Base-by-base conservation (phyloP, 805 yeast genomes). In the Lipomyces orientalis region DNA sequence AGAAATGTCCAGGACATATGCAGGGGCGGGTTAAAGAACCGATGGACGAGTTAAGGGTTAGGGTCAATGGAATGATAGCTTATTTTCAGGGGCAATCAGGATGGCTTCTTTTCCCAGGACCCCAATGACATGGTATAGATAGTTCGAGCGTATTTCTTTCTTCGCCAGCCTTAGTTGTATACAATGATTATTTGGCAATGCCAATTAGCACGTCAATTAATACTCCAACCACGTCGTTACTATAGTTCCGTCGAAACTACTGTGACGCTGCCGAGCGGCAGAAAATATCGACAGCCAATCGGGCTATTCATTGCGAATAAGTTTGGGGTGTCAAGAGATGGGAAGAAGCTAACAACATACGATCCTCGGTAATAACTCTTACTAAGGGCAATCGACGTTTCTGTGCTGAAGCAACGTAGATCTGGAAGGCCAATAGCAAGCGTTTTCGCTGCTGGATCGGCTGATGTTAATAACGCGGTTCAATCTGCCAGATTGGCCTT, bases 231-330 rank as follows among this genome's bases (percentile, higher is more conserved):
- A 39, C 12, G 16, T 39, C n/a, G 49, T 12, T 39, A 39, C 49
- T 39, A 9, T 8, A 39, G 49, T 19, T 14, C 49, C 16, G 10
- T 39, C n/a, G 49, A 39, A 34, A 19, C 61, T 60, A 8, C 35
- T 19, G 78, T 89, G 71, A 84, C 83, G 8, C 80, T 88, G 68
- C 93, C 93, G 69, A 88, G 87, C 71, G 93, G 93, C 34, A 72
- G 80, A 39, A 80, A 82, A 46, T 90, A 89, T 76, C 83, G 86
- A 61, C 96, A 90, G 81, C 97, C 97, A 74, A 88, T 90, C 10
- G 97, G 97, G 71, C 81, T 93, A 74, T 93, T 91, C 84, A 91
- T 93, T 78, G 89, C 91, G 82, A 91, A 91, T 79, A 91, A 91
- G 78, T 91, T 90, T 75, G 88, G 89, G 64, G 74, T 81, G 60